phyloP scores from a whole-genome alignment of 495 filamentous ascomycete genomes.

The Penicillium crystallinum region DNA sequence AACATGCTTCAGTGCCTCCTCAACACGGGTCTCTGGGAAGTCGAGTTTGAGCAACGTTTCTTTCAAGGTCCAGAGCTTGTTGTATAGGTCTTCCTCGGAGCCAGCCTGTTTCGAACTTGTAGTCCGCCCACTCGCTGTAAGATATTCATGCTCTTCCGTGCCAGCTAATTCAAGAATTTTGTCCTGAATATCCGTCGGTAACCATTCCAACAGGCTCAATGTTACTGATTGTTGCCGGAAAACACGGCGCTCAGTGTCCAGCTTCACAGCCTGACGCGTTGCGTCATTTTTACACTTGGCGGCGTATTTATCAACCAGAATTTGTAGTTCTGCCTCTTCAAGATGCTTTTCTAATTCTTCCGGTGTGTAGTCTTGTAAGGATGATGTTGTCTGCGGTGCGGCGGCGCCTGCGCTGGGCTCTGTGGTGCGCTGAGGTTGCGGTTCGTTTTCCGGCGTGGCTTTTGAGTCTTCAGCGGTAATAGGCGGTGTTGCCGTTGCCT shows the following conservation, averaged over 20 bases:
- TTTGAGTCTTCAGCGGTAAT: constrained; percentile 33
- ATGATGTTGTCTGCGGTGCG: constrained; percentile 18
- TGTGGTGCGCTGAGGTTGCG: constrained; percentile 24
- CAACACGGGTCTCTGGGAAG: constrained; percentile 58
- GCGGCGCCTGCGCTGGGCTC: constrained; percentile 14
- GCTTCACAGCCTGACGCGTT: constrained; percentile 59
- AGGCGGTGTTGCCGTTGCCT: constrained; percentile 25
- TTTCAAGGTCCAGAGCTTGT: constrained; percentile 76
- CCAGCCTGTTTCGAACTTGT: constrained; percentile 27
- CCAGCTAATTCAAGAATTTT: constrained; percentile 57
- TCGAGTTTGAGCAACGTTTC: constrained; percentile 60
- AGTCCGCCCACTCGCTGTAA: constrained; percentile 25
- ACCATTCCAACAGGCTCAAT: constrained; percentile 69
- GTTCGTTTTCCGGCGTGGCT: constrained; percentile 38
- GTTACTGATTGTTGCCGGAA: constrained; percentile 67
- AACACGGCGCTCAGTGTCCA: constrained; percentile 74
- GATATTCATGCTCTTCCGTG: constrained; percentile 36
- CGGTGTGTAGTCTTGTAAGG: constrained; percentile 56
- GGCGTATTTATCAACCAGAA: constrained; percentile 74
- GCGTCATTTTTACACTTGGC: constrained; percentile 64
- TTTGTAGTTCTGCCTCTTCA: constrained; percentile 75
- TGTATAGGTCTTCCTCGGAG: constrained; percentile 66
- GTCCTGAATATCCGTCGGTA: constrained; percentile 73
- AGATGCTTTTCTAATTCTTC: constrained; percentile 82
- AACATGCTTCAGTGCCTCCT: constrained; percentile 60